phyloP scores from a whole-genome alignment of 352 stramenopile genomes.

The Thalassiosira oceanica region DNA sequence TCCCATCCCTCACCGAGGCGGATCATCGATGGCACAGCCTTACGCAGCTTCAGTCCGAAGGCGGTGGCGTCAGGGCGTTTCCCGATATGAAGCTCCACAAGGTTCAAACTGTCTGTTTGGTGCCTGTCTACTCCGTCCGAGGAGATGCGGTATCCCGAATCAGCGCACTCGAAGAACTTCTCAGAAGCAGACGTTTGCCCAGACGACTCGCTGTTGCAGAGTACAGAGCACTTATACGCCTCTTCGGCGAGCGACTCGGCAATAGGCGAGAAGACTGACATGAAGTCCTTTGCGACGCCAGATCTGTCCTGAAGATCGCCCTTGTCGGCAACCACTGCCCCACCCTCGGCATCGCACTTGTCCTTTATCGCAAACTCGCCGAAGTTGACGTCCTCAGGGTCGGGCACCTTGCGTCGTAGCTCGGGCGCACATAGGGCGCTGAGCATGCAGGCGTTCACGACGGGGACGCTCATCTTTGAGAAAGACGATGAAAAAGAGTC shows the following conservation, averaged over 20 bases:
- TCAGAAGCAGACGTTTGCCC: slow-evolving; percentile 34
- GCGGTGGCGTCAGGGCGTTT: slow-evolving; percentile 22
- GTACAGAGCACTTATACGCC: slow-evolving; percentile 51
- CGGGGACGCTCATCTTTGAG: slow-evolving; percentile 65
- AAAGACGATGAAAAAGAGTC: not conserved
- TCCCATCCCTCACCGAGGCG: slow-evolving; percentile 40
- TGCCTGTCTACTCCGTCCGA: slow-evolving; percentile 32
- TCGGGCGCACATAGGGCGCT: slow-evolving; percentile 47
- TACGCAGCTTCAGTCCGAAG: slow-evolving; percentile 59
- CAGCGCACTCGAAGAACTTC: slow-evolving; percentile 46
- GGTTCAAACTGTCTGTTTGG: slow-evolving; percentile 42
- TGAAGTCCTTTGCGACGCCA: slow-evolving; percentile 27
- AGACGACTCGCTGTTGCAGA: slow-evolving; percentile 59
- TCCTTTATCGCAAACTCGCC: slow-evolving; percentile 41
- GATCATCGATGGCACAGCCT: slow-evolving; percentile 30
- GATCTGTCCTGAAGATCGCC: slow-evolving; percentile 39
- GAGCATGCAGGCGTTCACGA: slow-evolving; percentile 71
- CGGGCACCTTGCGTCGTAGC: slow-evolving; percentile 24
- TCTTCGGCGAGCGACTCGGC: slow-evolving; percentile 24
- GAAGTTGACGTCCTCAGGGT: slow-evolving; percentile 26
- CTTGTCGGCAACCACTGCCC: slow-evolving; percentile 41
- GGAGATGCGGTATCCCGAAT: slow-evolving; percentile 52
- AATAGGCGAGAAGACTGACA: slow-evolving; percentile 37
- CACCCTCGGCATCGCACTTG: slow-evolving; percentile 53
- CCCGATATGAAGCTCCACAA: slow-evolving; percentile 20